Evolutionary conservation across 129 eudicot species (phyloP).

Genomic region (Lactuca saligna): DNA sequence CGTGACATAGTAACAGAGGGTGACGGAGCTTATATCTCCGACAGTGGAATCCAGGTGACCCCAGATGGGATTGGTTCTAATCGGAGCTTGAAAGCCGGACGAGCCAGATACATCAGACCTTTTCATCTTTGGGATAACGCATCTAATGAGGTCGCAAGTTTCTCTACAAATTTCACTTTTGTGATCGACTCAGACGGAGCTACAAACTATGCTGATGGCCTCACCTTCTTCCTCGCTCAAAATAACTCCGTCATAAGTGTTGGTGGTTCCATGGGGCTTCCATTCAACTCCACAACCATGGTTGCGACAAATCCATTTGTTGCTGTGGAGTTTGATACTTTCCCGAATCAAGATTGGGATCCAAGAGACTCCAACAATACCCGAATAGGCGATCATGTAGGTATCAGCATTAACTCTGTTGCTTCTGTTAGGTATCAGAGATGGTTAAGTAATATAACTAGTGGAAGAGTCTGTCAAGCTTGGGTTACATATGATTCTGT

Average conservation of each 20-base stretch:
- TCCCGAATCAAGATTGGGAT: conserved; percentile 22
- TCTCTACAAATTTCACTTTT: conserved; percentile 39
- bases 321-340: conserved; percentile 62
- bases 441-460: conserved; percentile 28
- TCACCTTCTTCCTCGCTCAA: conserved; percentile 42
- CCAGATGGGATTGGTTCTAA: neutral
- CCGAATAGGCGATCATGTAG: conserved; percentile 34
- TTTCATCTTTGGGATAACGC: conserved; percentile 37
- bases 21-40: conserved; percentile 17
- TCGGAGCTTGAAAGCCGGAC: conserved; percentile 3
- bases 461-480: conserved; percentile 30
- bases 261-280: conserved; percentile 41
- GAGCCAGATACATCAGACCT: conserved; percentile 15
- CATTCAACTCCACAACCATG: neutral
- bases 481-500: conserved; percentile 41
- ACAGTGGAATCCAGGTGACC: conserved; percentile 29
- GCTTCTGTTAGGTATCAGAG: neutral
- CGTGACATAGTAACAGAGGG: neutral
- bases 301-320: conserved; percentile 17
- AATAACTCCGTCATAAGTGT: neutral
- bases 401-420: conserved; percentile 30
- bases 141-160: conserved; percentile 34
- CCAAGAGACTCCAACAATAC: neutral
- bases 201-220: conserved; percentile 29
- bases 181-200: conserved; percentile 27